A percentile compares a stretch with the other conserved stretches of the same genome.
These are phyloP conservation scores for Kuraishia capsulata DNA, from an alignment of 805 yeast genomes.

Conservation along the genomic window DNA sequence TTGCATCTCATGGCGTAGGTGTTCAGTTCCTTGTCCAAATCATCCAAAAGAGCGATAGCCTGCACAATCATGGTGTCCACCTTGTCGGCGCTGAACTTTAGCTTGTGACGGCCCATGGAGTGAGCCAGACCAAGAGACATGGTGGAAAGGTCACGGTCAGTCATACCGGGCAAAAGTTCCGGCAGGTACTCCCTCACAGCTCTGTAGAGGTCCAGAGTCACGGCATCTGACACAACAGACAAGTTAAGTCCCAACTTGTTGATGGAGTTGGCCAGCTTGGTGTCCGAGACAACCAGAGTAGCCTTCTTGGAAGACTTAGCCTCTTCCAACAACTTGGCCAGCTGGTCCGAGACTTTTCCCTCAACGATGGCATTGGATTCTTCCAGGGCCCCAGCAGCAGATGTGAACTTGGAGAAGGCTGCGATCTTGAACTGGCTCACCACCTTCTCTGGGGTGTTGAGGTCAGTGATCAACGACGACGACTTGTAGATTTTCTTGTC, in stretches of 20 bases:
- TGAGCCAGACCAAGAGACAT: constrained; percentile 99
- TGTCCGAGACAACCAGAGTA: constrained; percentile 84
- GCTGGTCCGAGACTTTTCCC: constrained; percentile 84
- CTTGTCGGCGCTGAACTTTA: constrained; percentile 95
- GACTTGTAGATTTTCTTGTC: constrained; percentile 96
- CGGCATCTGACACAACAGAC: constrained; percentile 89
- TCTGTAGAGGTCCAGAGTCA: constrained; percentile 89
- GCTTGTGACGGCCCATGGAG: constrained; percentile 96
- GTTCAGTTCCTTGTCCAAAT: constrained; percentile 93
- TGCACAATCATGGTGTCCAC: constrained; percentile 99
- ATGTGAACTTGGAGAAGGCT: constrained; percentile 88
- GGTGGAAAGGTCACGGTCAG: constrained; percentile 74
- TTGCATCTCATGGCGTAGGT: constrained; percentile 98
- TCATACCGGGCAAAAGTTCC: constrained; percentile 87
- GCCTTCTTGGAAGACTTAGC: constrained; percentile 75
- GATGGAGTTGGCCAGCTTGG: constrained; percentile 93
- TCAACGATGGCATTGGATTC: constrained; percentile 90
- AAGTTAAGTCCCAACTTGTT: constrained; percentile 87
- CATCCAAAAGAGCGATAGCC: constrained; percentile 95
- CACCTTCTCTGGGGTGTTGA: constrained; percentile 77
- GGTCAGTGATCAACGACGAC: constrained; percentile 60
- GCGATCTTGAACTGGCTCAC: constrained; percentile 87
- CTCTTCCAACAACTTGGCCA: constrained; percentile 68
- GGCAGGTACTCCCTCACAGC: constrained; percentile 93
- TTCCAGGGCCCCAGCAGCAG: constrained; percentile 94